phyloP scores from a whole-genome alignment of 1,284 basidiomycete species.

The Phenoliferia sp. region DNA sequence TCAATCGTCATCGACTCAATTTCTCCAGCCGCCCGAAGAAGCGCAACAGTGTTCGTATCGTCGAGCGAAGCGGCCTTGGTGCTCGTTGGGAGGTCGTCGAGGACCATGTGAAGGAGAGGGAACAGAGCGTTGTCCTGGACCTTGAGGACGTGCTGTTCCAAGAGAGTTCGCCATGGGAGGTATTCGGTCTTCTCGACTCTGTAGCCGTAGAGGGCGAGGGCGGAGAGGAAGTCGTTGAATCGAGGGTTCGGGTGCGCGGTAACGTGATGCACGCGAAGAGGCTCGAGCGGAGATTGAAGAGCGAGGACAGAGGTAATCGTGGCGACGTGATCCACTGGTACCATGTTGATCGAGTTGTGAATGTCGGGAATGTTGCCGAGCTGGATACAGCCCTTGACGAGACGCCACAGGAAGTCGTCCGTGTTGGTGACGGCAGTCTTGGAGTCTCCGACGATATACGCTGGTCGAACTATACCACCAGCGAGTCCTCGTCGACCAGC shows the following conservation, averaged over 20 bases:
- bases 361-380: constrained; percentile 94
- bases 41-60: constrained; percentile 70
- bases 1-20: constrained; percentile 60
- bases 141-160: constrained; percentile 93
- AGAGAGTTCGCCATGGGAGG: constrained; percentile 79
- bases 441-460: constrained; percentile 95
- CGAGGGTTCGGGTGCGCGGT: constrained; percentile 81
- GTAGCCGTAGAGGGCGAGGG: constrained; percentile 77
- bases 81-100: constrained; percentile 93
- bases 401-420: constrained; percentile 97
- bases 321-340: constrained; percentile 95
- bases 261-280: constrained; percentile 76
- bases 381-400: constrained; percentile 96
- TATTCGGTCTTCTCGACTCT: constrained; percentile 75
- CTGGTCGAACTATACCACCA: constrained; percentile 87
- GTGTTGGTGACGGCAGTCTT: constrained; percentile 90
- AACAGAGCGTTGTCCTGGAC: constrained; percentile 94
- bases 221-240: constrained; percentile 81
- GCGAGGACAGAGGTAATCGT: constrained; percentile 71
- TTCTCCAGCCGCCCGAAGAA: constrained; percentile 55
- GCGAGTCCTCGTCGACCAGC: constrained; percentile 78
- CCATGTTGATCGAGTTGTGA: constrained; percentile 97
- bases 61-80: constrained; percentile 92
- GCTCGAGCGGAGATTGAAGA: constrained; percentile 35
- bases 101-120: constrained; percentile 92